Base-by-base conservation (phyloP, 108 stramenopile species). In the Pseudonitzschia delicatissima region DNA sequence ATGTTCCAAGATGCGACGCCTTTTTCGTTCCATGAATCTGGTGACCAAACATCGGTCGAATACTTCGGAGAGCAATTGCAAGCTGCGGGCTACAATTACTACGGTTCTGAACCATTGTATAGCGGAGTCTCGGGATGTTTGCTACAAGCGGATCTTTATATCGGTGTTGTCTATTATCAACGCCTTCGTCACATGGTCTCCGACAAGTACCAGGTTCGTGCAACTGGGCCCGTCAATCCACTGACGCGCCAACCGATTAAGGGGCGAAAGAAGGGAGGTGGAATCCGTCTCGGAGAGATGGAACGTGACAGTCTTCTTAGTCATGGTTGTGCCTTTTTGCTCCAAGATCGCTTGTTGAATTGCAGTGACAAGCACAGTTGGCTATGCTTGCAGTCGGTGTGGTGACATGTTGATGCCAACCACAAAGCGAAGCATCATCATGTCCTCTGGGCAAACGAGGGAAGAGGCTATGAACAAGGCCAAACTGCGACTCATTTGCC, bases 161-260 rank as follows among this genome's bases (percentile, higher is more conserved):
- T 99, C 60, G 99, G 99, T 28, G 84, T 98, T 1, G 99, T 99
- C 5, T 99, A 83, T 77, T 99, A 99, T 58, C 99, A 99, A 82
- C 87, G 99, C 0, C 81, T 99, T 44, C 90, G 99, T 52, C 99
- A 99, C 90, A 99, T 99, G 99, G 99, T 99, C 31, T 96, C 93
- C 15, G 99, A 99, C 80, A 99, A 99, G 82, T 93, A 83, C 55
- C 99, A 99, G 88, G 99, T 98, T 15, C 95, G 99, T 50, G 84
- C 96, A 3, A 97, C 96, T 32, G 99, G 99, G 2, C 87, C 91
- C 23, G 94, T 98, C 36, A 96, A 96, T 75, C 89, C 84, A 35
- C 79, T 99, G 40, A 99, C 99, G 26, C 87, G 97, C 29, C 99
- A 99, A 74, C 99, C 99, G 4, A 93, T 98, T 61, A 99, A 99